Conservation (phyloP, 495 filamentous ascomycete species). For the Jackrogersella minutella region DNA sequence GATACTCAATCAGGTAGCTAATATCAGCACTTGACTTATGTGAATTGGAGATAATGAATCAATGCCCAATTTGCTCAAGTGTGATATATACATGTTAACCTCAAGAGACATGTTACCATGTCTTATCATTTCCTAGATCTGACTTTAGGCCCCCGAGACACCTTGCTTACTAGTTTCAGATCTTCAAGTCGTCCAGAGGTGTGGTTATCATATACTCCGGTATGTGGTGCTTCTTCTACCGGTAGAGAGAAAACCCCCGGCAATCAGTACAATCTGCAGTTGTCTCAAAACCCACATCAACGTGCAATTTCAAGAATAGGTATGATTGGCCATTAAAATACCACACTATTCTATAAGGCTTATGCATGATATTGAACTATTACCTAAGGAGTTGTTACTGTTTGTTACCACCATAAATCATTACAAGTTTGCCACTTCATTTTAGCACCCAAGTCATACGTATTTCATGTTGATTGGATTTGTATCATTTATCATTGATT, state of each 20-base stretch:
- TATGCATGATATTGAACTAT: too few relatives aligned
- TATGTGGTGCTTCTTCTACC: too few relatives aligned
- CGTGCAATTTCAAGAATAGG: too few relatives aligned
- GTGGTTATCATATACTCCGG: too few relatives aligned
- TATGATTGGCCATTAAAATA: too few relatives aligned
- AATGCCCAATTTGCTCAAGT: not conserved
- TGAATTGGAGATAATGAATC: slow-evolving; percentile 11
- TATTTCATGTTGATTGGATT: not conserved
- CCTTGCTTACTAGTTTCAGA: not conserved
- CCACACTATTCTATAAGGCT: too few relatives aligned
- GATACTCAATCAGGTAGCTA: not conserved
- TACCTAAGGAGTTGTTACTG: not conserved
- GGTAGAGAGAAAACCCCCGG: too few relatives aligned
- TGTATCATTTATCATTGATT: slow-evolving; percentile 28
- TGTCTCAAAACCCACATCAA: too few relatives aligned
- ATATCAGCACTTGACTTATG: not conserved
- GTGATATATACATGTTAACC: not conserved
- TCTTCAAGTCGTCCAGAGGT: not conserved
- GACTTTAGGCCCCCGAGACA: not conserved
- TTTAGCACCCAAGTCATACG: not conserved
- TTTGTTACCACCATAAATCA: too few relatives aligned
- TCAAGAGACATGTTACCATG: not conserved
- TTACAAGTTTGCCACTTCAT: too few relatives aligned
- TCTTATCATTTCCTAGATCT: not conserved
- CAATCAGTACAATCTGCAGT: too few relatives aligned